Evolutionary conservation across 2,329 filamentous ascomycete genomes (phyloP).

Genomic region (Leptoxyphium fumago): DNA sequence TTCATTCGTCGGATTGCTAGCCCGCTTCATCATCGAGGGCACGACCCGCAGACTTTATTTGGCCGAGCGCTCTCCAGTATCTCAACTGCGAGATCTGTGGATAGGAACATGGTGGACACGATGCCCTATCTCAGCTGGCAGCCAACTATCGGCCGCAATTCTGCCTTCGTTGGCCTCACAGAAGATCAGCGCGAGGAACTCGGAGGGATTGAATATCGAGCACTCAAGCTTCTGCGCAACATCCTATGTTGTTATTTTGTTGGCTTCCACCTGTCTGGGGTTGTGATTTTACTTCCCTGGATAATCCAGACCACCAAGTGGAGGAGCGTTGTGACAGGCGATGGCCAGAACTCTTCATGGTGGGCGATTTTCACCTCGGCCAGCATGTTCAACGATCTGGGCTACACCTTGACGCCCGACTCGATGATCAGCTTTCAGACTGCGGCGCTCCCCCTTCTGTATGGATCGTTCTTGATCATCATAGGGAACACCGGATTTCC

Average conservation of each 20-base stretch:
- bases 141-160: slow-evolving; percentile 85
- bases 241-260: slow-evolving; percentile 69
- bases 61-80: slow-evolving; percentile 45
- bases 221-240: slow-evolving; percentile 68
- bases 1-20: not conserved
- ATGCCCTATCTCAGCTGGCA: slow-evolving; percentile 92
- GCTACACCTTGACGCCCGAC: slow-evolving; percentile 50
- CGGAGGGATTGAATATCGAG: slow-evolving; percentile 90
- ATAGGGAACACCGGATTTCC: slow-evolving; percentile 94
- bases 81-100: slow-evolving; percentile 28
- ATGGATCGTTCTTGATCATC: slow-evolving; percentile 76
- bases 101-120: slow-evolving; percentile 36
- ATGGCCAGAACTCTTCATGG: slow-evolving; percentile 57
- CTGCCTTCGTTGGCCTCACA: slow-evolving; percentile 73
- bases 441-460: slow-evolving; percentile 58
- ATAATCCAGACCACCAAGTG: slow-evolving; percentile 53
- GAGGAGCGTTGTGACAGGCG: slow-evolving; percentile 45
- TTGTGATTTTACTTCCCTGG: slow-evolving; percentile 66
- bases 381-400: slow-evolving; percentile 89
- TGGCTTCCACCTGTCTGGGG: slow-evolving; percentile 64
- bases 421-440: slow-evolving; percentile 83
- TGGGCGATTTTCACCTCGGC: slow-evolving; percentile 83
- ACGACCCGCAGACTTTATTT: slow-evolving; percentile 9
- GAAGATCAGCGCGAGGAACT: slow-evolving; percentile 89
- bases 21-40: not conserved